These are phyloP conservation scores for Alternaria longipes DNA, from an alignment of 2,329 filamentous ascomycete genomes.

Conservation along the genomic window DNA sequence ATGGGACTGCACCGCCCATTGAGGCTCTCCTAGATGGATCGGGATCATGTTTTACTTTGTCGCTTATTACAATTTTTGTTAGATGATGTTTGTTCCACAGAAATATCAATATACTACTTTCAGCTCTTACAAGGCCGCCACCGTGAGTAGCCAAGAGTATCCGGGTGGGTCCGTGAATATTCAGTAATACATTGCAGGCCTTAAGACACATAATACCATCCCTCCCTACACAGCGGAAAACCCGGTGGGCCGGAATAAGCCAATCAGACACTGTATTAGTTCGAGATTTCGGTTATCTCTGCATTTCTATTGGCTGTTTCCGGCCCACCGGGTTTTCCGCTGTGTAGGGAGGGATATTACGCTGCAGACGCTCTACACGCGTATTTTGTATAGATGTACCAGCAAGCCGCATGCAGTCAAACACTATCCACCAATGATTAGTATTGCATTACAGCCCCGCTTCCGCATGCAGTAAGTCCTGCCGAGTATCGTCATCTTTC, in stretches of 20 bases:
- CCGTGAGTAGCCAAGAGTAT: neutral
- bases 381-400: neutral
- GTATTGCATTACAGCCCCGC: conserved; percentile 16
- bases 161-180: neutral
- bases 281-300: no score
- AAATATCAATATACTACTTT: neutral
- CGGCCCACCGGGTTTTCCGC: no score
- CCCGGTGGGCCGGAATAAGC: no score
- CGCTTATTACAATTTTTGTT: neutral
- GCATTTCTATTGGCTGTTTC: no score
- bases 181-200: neutral
- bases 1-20: conserved; percentile 15
- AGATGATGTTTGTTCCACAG: neutral
- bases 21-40: conserved; percentile 14
- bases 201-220: neutral
- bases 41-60: neutral
- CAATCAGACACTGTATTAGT: no score
- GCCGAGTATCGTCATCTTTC: conserved; percentile 9
- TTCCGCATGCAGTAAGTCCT: conserved; percentile 4
- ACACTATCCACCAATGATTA: conserved; percentile 11
- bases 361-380: neutral
- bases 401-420: neutral
- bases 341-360: no score
- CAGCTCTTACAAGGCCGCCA: neutral
- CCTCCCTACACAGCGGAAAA: no score